Evolutionary conservation across 345 rosid genomes (phyloP), one percentile per base, ranked within the genome.

Genomic region (Populus ilicifolia): DNA sequence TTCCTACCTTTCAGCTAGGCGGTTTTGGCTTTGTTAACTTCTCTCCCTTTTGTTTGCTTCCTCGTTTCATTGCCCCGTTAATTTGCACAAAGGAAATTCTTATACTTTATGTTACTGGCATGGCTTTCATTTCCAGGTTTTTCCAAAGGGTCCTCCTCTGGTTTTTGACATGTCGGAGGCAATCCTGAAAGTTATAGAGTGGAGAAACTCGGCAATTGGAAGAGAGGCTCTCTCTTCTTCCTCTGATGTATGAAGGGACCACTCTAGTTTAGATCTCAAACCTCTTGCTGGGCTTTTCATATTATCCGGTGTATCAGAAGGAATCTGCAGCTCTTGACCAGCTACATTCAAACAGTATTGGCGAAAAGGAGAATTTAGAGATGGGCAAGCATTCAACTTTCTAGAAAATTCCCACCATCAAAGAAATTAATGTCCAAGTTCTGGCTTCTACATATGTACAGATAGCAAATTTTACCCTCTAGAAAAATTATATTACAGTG

Each of bases 11-110:
- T 61, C 79, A 84, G 68, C 73, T 70, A 10, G 79, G 86, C 17
- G 87, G 85, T 23, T 79, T 79, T 67, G 81, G 87, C 67, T 79
- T 79, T 56, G 83, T 84, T 23, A 52, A 41, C 70, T 12, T 39
- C 65, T 43, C 67, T 30, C 23, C 12, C 43, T 5, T 30, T 10
- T 25, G 20, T 21, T 9, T 8, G 18, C 30, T 30, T 65, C 46
- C 46, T 65, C 17, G 2, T 44, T 6, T 39, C 36, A 5, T 44
- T 36, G 12, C 36, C 5, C 14, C 16, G 4, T 29, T 33, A 18
- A 8, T 25, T 66, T 17, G 10, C 11, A 21, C 8, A 7, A 2
- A 7, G 25, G 1, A 2, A 20, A 54, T 54, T 20, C 61, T 20
- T 13, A 66, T 11, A 14, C 69, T 66, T 66, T 2, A 16, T 16